These are phyloP conservation scores for Chionographis japonica DNA, from an alignment of 106 monocot species.

Conservation along the genomic window DNA sequence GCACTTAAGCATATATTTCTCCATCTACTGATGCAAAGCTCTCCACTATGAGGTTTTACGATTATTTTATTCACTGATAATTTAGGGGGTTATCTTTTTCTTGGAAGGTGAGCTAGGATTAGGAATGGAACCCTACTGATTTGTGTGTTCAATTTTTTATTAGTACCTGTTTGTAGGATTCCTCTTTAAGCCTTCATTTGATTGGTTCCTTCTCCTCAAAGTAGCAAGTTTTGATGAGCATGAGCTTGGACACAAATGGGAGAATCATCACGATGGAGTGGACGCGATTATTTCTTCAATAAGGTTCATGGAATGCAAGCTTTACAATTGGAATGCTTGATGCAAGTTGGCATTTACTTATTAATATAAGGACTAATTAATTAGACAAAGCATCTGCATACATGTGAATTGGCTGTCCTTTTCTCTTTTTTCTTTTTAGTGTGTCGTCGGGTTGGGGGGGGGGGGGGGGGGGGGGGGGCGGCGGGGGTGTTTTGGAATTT, in stretches of 20 bases:
- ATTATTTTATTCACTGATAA: constrained; percentile 3
- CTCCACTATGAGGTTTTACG: not conserved
- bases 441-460: too few relatives aligned
- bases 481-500: too few relatives aligned
- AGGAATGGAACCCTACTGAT: too few relatives aligned
- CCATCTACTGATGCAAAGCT: constrained; percentile 6
- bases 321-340: constrained; percentile 12
- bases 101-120: too few relatives aligned
- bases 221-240: constrained; percentile 7
- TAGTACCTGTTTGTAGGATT: not conserved
- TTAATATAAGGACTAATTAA: not conserved
- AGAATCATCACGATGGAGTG: not conserved
- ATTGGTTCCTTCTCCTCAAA: constrained; percentile 12
- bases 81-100: not conserved
- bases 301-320: not conserved
- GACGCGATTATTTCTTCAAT: constrained; percentile 1
- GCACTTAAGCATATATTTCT: not conserved
- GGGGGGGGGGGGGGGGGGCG: too few relatives aligned
- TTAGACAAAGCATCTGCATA: not conserved
- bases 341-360: not conserved
- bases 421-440: too few relatives aligned
- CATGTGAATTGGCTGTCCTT: not conserved
- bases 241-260: not conserved
- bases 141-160: not conserved
- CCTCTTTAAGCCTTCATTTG: constrained; percentile 7